Evolutionary conservation across 2,329 filamentous ascomycete species (phyloP), one percentile per base, ranked within the genome.

Genomic region (Chrysoporthe austroafricana): DNA sequence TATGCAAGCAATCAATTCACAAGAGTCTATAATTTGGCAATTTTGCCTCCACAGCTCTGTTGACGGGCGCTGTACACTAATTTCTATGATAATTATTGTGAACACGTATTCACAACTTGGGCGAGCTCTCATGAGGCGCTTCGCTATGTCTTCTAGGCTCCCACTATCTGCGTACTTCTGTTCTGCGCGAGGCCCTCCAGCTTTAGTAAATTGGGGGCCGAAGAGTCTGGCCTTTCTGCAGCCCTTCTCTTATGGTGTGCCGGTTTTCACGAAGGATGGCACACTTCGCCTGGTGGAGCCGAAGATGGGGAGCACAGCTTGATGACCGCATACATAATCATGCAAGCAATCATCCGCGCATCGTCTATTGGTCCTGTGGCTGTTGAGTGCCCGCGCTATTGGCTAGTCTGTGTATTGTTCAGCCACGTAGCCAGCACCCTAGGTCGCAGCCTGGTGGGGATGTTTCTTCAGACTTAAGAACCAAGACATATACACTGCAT

Each of bases 321-420:
- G 57, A 42, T 60, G 57, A 60, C 57, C 39, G 57, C 57, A 42
- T 60, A 43, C 36, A 54, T 21, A 54, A 32, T 11, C 32, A 60
- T 60, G 57, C 57, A 60, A 44, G 57, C 13, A 4, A 60, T 43
- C 57, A n/a, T 44, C 14, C 57, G 57, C 26, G n/a, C 9, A 3
- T 60, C 6, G 39, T n/a, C 18, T 44, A 6, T 21, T 60, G 57
- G 57, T 60, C 57, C 21, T 42, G 36, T 60, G 36, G 39, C 11
- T 39, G 9, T 43, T 59, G 39, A 13, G 57, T 60, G 18, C 26
- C 11, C 14, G 18, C 57, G 14, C 57, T 16, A 44, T 43, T 60
- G 36, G 57, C 3, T 26, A 18, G 11, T 18, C 34, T 14, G 11
- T 14, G 9, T 58, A 6, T 39, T 39, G 18, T 42, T 9, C 39